These are phyloP conservation scores for Populus nigra DNA, from an alignment of 345 rosid genomes.

Conservation along the genomic window DNA sequence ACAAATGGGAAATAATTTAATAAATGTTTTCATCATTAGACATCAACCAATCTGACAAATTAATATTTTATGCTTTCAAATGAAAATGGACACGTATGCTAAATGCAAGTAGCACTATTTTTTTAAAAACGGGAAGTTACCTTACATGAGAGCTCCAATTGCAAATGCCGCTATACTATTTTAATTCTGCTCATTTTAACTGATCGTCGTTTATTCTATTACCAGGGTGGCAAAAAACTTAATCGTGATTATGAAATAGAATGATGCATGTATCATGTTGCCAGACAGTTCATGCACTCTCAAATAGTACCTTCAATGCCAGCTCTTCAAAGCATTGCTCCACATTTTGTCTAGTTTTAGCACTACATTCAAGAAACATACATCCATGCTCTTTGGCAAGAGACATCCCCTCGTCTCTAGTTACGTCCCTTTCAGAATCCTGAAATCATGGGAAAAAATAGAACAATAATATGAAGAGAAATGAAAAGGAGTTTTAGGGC, in stretches of 20 bases:
- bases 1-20: neutral
- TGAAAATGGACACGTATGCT: neutral
- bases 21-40: neutral
- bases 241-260: neutral
- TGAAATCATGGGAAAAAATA: conserved; percentile 26
- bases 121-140: neutral
- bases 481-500: neutral
- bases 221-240: neutral
- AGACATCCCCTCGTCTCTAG: conserved; percentile 76
- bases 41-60: neutral
- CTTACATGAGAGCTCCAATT: neutral
- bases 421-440: conserved; percentile 87
- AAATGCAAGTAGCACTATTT: neutral
- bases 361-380: conserved; percentile 85
- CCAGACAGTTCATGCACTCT: neutral
- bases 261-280: neutral
- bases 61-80: neutral
- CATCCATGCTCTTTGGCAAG: conserved; percentile 75
- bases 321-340: conserved; percentile 89
- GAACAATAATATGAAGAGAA: neutral
- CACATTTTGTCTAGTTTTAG: conserved; percentile 81
- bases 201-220: neutral
- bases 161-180: neutral
- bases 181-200: neutral
- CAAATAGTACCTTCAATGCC: conserved; percentile 61